Evolutionary conservation across 2,329 filamentous ascomycete genomes (phyloP), one percentile per base, ranked within the genome.

Genomic region (Ophiostoma tasmaniense): DNA sequence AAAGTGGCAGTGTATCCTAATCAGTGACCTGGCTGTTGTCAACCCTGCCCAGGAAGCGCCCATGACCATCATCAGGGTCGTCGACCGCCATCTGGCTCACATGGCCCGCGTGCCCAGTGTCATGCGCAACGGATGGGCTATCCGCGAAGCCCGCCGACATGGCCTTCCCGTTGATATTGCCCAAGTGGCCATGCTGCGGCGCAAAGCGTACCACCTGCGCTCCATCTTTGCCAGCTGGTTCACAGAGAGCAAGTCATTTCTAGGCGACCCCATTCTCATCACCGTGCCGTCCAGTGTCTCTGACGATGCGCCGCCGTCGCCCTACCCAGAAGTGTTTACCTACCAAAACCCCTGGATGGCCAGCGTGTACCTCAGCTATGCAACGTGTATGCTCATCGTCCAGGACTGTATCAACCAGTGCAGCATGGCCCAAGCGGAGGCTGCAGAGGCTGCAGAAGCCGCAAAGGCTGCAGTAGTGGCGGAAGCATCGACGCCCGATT

Each of bases 321-420:
- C 50, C 22, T 55, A 28, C 8, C 22, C 50, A 3, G 22, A 5
- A 2, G 20, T 55, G n/a, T 55, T 55, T 17, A 28, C 50, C 8
- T 22, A 55, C n/a, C 76, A 73, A 33, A 73, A 75, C 35, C 71
- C 73, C 2, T 80, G 78, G 77, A 73, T 75, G 13, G 79, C 78
- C 1, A 73, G 77, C 37, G 71, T 81, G 67, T 74, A 76, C 61
- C 73, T 80, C 71, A 75, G 74, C 25, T 79, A 78, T 70, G 79
- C 79, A 77, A 77, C 79, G 7, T 78, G 76, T 50, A 73, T 79
- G 73, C 73, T 80, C n/a, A 77, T 81, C 66, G 71, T 81, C 42
- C 77, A 81, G 67, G 78, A 79, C 70, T 74, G 74, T 7, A 64
- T 81, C 66, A 74, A 75, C 25, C 75, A 77, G 67, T 80, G 78